Evolutionary conservation across 164 flowering plant species (phyloP), one percentile per base, ranked within the genome.

Genomic region (Dillenia suffruticosa): DNA sequence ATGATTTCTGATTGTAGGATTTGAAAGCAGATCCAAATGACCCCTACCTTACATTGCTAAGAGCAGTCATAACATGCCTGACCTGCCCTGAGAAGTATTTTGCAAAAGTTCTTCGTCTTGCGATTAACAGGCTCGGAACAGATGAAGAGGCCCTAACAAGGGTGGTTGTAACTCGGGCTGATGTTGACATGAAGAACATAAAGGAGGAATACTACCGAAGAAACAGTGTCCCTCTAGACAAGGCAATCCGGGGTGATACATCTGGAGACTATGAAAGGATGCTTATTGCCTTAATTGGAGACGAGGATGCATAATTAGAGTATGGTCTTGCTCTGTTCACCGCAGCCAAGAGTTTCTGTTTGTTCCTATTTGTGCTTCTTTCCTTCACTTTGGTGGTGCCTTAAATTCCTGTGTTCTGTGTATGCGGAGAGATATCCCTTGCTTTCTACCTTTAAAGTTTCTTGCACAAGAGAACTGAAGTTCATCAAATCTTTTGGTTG

Each of bases 141-240:
- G 95, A 92, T 61, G 95, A 92, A 57, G 76, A 78, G 69, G 89
- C 86, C 19, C 81, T 93, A 7, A 93, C 86, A 19, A 74, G 98
- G 26, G 92, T 88, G 62, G 79, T 93, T 46, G 73, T 83, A 8
- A 86, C 96, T 2, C 82, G 93, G 16, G 92, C 94, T 12, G 94
- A 90, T 70, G 86, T 82, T 45, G 96, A 90, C 68, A 66, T 93
- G 92, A 70, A 70, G 63, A 65, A 67, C 46, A 90, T 92, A 54
- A 85, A 81, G 72, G 96, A 90, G 49, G 77, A 81, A 17, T 88
- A 83, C 72, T 63, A 76, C 54, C 75, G 75, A 63, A 77, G 86
- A 59, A 89, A 78, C 83, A 86, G 80, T 58, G 70, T 80, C 47
- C 47, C 84, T 24, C 83, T 92, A 51, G 90, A 80, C 13, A 57